These are phyloP conservation scores for Epichloe uncinata DNA, from an alignment of 2,329 filamentous ascomycete genomes.

Conservation along the genomic window DNA sequence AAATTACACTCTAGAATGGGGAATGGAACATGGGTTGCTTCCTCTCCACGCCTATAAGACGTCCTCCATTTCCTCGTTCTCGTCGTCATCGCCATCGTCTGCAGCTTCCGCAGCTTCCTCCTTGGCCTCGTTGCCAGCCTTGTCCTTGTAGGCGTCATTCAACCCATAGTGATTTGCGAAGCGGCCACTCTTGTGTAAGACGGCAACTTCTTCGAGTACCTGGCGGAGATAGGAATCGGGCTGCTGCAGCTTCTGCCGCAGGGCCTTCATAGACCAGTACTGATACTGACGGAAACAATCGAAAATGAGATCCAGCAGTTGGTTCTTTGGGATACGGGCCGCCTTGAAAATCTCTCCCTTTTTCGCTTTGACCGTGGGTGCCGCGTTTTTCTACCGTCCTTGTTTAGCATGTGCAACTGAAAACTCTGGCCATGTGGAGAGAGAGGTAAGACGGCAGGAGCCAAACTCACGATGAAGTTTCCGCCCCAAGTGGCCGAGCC, in stretches of 20 bases:
- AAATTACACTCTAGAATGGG: neutral
- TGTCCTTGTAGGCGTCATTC: conserved; percentile 41
- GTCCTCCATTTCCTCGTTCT: conserved; percentile 66
- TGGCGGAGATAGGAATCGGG: conserved; percentile 89
- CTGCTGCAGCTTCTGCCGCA: conserved; percentile 66
- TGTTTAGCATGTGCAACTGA: neutral
- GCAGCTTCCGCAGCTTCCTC: conserved; percentile 40
- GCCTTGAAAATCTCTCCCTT: conserved; percentile 65
- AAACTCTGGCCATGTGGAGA: neutral
- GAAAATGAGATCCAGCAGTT: conserved; percentile 77
- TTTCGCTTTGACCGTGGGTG: conserved; percentile 39
- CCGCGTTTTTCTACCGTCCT: conserved; percentile 35
- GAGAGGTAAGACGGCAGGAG: neutral
- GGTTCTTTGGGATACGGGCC: conserved; percentile 77
- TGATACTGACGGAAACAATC: conserved; percentile 70
- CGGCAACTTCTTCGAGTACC: conserved; percentile 68
- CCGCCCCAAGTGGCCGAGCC: conserved; percentile 25
- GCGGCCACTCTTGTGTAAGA: conserved; percentile 66
- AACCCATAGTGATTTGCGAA: conserved; percentile 82
- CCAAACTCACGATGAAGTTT: conserved; percentile 44
- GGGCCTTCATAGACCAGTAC: conserved; percentile 87
- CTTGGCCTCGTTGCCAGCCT: conserved; percentile 31
- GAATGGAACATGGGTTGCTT: too few relatives aligned
- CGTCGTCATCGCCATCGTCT: conserved; percentile 53
- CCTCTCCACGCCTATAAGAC: conserved; percentile 30